These are phyloP conservation scores for Stephanodiscus triporus DNA, from an alignment of 108 stramenopile genomes.

Conservation along the genomic window DNA sequence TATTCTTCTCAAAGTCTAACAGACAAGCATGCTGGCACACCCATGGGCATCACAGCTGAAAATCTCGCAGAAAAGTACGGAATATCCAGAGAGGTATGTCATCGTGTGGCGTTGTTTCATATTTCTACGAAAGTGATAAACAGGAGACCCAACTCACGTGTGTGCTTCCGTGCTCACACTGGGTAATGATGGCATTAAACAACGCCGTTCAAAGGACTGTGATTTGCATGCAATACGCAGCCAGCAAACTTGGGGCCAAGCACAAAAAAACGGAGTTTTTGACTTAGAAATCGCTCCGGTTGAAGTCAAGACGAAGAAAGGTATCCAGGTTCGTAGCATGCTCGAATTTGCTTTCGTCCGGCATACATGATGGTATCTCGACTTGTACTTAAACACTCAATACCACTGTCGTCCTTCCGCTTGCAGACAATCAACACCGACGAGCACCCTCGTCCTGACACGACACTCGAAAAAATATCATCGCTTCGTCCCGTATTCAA, in stretches of 20 bases:
- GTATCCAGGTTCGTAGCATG: slow-evolving; percentile 33
- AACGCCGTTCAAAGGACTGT: slow-evolving; percentile 62
- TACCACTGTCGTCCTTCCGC: not conserved
- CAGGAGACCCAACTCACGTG: not conserved
- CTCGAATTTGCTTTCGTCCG: not conserved
- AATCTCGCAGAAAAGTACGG: slow-evolving; percentile 93
- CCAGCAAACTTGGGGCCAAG: slow-evolving; percentile 84
- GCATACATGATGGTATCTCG: not conserved
- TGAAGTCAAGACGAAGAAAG: slow-evolving; percentile 89
- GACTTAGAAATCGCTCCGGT: slow-evolving; percentile 93
- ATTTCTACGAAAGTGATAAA: not conserved
- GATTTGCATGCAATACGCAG: slow-evolving; percentile 90
- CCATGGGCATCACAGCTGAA: slow-evolving; percentile 99
- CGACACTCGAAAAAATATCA: slow-evolving; percentile 85
- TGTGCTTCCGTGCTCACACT: not conserved
- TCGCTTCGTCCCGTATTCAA: slow-evolving; percentile 93
- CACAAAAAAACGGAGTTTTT: slow-evolving; percentile 82
- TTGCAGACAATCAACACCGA: slow-evolving; percentile 78
- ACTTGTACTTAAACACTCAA: not conserved
- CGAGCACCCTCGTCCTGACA: slow-evolving; percentile 96
- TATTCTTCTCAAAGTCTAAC: slow-evolving; percentile 64
- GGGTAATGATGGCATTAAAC: not conserved
- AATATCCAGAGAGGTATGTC: slow-evolving; percentile 78
- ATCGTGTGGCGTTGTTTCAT: not conserved
- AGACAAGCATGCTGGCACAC: slow-evolving; percentile 85